Evolutionary conservation across 2,329 filamentous ascomycete genomes (phyloP).

Genomic region (Diplodia scrobiculata): DNA sequence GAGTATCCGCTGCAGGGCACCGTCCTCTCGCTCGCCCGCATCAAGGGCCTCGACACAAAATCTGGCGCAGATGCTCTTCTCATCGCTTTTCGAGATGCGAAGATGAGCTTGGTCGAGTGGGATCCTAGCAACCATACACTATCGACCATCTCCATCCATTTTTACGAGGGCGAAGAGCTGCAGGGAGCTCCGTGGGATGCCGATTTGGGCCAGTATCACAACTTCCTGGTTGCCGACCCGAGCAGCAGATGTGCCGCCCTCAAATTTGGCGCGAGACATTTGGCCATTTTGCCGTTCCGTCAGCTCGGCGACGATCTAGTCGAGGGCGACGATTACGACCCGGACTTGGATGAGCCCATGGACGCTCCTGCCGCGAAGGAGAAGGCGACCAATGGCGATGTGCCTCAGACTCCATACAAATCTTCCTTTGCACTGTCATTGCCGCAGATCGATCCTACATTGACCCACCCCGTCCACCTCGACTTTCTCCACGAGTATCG

Average conservation of each 20-base stretch:
- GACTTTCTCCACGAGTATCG: conserved; percentile 95
- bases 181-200: conserved; percentile 80
- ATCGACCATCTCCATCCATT: conserved; percentile 91
- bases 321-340: conserved; percentile 82
- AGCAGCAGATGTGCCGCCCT: conserved; percentile 90
- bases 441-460: conserved; percentile 80
- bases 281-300: conserved; percentile 92
- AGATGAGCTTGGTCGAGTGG: conserved; percentile 92
- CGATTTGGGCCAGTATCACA: conserved; percentile 72
- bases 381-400: conserved; percentile 39
- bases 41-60: conserved; percentile 71
- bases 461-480: conserved; percentile 87
- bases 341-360: conserved; percentile 67
- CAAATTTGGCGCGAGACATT: conserved; percentile 83
- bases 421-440: conserved; percentile 92
- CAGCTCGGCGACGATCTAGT: conserved; percentile 83
- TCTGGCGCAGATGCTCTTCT: conserved; percentile 83
- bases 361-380: conserved; percentile 38
- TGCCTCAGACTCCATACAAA: conserved; percentile 69
- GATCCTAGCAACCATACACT: conserved; percentile 77
- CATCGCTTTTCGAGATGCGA: conserved; percentile 84
- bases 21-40: conserved; percentile 76
- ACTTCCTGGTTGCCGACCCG: conserved; percentile 83
- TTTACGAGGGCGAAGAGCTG: conserved; percentile 93
- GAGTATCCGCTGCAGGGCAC: conserved; percentile 85